These are phyloP conservation scores for Fusarium tanahbumbuense DNA, from an alignment of 2,329 filamentous ascomycete genomes.

Conservation along the genomic window DNA sequence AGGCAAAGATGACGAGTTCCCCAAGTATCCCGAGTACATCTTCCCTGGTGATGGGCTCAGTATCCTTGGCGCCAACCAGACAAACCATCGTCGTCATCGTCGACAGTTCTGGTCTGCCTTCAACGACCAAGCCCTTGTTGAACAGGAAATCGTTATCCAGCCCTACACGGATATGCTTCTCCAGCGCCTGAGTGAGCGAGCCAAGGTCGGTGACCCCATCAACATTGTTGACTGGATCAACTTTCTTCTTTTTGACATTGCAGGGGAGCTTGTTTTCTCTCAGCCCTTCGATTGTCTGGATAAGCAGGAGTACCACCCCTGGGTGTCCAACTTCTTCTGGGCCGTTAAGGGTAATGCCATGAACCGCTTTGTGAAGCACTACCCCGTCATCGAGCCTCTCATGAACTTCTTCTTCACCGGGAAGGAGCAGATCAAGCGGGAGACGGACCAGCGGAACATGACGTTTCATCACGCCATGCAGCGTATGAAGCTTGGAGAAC, in stretches of 20 bases:
- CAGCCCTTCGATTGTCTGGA: not conserved
- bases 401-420: not conserved
- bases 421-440: not conserved
- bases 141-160: not conserved
- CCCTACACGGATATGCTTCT: not conserved
- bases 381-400: not conserved
- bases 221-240: conserved; percentile 1
- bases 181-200: not conserved
- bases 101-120: not conserved
- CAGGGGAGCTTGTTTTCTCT: not conserved
- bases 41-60: not conserved
- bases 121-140: not conserved
- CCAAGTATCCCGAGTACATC: not conserved
- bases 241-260: not conserved
- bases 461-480: not conserved
- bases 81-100: not conserved
- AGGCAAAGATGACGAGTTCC: not conserved
- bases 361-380: not conserved
- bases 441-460: conserved; percentile 2
- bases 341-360: not conserved
- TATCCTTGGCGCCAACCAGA: not conserved
- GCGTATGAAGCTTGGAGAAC: not conserved
- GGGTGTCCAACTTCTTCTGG: not conserved
- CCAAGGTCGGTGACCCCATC: not conserved
- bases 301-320: not conserved